Evolutionary conservation across 2,329 filamentous ascomycete species (phyloP).

Genomic region (Colletotrichum filicis): DNA sequence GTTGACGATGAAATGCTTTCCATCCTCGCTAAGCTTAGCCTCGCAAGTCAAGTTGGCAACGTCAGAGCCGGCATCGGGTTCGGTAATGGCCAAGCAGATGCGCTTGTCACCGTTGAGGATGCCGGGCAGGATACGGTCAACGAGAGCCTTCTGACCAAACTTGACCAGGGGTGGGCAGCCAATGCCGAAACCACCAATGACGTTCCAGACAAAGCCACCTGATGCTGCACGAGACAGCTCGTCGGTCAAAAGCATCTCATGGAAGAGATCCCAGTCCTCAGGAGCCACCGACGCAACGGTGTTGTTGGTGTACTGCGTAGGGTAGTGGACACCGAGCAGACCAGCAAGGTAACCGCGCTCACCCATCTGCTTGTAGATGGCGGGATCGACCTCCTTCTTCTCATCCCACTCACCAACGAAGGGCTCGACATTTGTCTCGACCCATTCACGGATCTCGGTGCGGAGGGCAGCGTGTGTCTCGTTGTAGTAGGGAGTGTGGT

Average conservation of each 20-base stretch:
- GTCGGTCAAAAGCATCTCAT: conserved; percentile 95
- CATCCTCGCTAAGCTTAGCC: conserved; percentile 93
- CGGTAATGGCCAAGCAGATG: conserved; percentile 96
- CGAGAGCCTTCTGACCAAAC: conserved; percentile 86
- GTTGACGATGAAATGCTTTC: conserved; percentile 99
- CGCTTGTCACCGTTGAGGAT: conserved; percentile 94
- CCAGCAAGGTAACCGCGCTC: conserved; percentile 93
- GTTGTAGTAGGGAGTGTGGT: conserved; percentile 97
- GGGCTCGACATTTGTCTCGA: conserved; percentile 89
- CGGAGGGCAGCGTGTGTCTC: conserved; percentile 92
- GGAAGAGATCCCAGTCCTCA: conserved; percentile 98
- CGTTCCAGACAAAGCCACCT: conserved; percentile 95
- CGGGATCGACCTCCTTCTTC: conserved; percentile 86
- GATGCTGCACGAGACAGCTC: conserved; percentile 90
- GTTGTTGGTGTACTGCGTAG: conserved; percentile 77
- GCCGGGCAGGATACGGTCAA: conserved; percentile 88
- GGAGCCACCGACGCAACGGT: conserved; percentile 80
- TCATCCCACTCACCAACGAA: conserved; percentile 97
- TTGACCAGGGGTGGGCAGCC: conserved; percentile 92
- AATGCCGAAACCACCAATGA: conserved; percentile 96
- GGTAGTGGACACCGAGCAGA: conserved; percentile 86
- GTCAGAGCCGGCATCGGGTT: conserved; percentile 94
- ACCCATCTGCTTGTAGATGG: conserved; percentile 96
- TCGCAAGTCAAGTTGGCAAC: conserved; percentile 96
- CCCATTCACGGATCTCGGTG: conserved; percentile 90